phyloP scores from a whole-genome alignment of 108 stramenopile genomes.

The Skeletonema tropicum region DNA sequence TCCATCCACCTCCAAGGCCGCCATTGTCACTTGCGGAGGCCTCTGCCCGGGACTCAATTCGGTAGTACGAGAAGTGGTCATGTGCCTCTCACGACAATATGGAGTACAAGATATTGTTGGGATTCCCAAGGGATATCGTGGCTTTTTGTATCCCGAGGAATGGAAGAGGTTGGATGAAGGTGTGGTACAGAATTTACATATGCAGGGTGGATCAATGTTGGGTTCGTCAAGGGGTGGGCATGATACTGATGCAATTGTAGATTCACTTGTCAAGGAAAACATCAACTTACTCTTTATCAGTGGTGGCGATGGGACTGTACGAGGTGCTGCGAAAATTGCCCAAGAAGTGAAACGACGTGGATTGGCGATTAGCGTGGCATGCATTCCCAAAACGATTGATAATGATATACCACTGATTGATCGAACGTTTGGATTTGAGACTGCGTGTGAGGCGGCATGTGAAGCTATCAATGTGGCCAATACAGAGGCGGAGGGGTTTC shows the following conservation, averaged over 20 bases:
- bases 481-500: conserved; percentile 81
- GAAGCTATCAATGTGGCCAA: conserved; percentile 65
- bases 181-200: conserved; percentile 71
- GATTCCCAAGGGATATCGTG: conserved; percentile 76
- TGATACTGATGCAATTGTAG: conserved; percentile 66
- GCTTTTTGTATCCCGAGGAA: conserved; percentile 51
- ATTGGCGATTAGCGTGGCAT: conserved; percentile 70
- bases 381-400: conserved; percentile 87
- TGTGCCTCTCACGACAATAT: conserved; percentile 61
- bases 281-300: conserved; percentile 78
- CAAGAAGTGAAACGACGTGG: conserved; percentile 50
- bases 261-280: conserved; percentile 41
- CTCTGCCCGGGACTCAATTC: conserved; percentile 76
- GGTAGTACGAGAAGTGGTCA: conserved; percentile 77
- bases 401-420: conserved; percentile 89
- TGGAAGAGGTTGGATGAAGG: conserved; percentile 23
- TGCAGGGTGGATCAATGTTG: conserved; percentile 80
- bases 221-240: conserved; percentile 83
- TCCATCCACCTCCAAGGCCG: conserved; percentile 54
- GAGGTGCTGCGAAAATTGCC: conserved; percentile 67
- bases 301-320: conserved; percentile 90
- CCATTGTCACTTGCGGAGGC: conserved; percentile 61
- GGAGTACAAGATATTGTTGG: conserved; percentile 64
- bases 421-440: conserved; percentile 85
- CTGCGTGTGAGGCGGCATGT: conserved; percentile 82